Evolutionary conservation across 345 rosid species (phyloP), one percentile per base, ranked within the genome.

Genomic region (Rhizophora apiculata): DNA sequence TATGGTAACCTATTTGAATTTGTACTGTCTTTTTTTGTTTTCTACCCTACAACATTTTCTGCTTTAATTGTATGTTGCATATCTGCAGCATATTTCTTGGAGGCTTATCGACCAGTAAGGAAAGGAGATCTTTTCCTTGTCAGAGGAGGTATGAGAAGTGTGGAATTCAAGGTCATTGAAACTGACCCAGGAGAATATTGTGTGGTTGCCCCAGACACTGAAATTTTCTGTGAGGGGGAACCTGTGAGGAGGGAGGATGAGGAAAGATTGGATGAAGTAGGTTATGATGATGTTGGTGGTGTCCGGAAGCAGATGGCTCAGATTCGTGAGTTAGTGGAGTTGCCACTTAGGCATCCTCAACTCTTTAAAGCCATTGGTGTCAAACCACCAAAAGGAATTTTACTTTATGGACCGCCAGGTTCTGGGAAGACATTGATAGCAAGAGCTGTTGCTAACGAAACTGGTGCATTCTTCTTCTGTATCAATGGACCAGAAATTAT

Each of bases 261-360:
- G 70, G 89, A 86, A 10, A 86, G 89, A 68, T 76, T 85, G 69
- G 85, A 88, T 74, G 90, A 86, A 57, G 78, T 86, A 51, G 89
- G 93, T 20, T 88, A 88, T 79, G 93, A 88, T 83, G 93, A 88
- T 71, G 93, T 86, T 9, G 90, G 90, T 76, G 90, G 93, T 74
- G 89, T 88, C 36, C 69, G 90, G 62, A 88, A 85, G 75, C 93
- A 88, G 68, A 86, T 82, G 88, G 90, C 90, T 72, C 90, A 86
- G 78, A 88, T 86, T 76, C 82, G 90, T 24, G 90, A 88, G 77
- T 76, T 88, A 60, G 89, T 88, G 64, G 93, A 86, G 82, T 79
- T 88, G 6, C 90, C 90, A 2, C 63, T 88, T 24, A 85, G 90
- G 78, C 89, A 86, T 76, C 93, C 89, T 55, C 90, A 88, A 39